phyloP scores from a whole-genome alignment of 2,329 filamentous ascomycete genomes.

The Penicillium expansum region DNA sequence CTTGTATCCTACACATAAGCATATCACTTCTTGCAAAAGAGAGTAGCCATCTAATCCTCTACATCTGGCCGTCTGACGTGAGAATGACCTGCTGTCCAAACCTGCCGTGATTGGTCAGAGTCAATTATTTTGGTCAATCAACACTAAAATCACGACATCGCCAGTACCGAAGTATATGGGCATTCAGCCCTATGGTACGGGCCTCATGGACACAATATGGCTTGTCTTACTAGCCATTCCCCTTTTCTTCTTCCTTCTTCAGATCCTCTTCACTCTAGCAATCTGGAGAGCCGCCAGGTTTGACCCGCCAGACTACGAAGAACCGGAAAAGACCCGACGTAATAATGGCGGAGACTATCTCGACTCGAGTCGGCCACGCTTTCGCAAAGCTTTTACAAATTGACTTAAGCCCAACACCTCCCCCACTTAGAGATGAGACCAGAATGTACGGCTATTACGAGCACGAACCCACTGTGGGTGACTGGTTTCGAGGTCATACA shows the following conservation, averaged over 20 bases:
- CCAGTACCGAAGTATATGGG: not conserved
- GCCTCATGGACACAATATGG: not conserved
- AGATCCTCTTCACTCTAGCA: conserved; percentile 1
- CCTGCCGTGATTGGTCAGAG: not conserved
- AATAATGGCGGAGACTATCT: conserved; percentile 7
- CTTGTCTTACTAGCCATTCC: not conserved
- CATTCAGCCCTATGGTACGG: not conserved
- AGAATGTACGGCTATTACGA: conserved; percentile 61
- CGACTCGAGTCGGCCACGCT: conserved; percentile 8
- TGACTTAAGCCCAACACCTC: not conserved
- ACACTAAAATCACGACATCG: conserved; percentile 7
- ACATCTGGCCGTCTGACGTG: not conserved
- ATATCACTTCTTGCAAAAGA: too few relatives aligned
- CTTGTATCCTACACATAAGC: not conserved
- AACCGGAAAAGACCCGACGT: not conserved
- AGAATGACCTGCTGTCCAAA: not conserved
- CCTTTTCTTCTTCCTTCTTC: conserved; percentile 1
- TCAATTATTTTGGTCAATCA: not conserved
- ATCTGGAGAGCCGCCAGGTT: not conserved
- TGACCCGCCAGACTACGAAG: not conserved
- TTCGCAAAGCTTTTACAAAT: not conserved
- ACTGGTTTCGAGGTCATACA: conserved; percentile 64
- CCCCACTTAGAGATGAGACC: conserved; percentile 20
- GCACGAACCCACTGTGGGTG: conserved; percentile 66
- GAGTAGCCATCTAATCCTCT: not conserved